phyloP scores from a whole-genome alignment of 2,329 filamentous ascomycete species.

The Calycina herbarum region DNA sequence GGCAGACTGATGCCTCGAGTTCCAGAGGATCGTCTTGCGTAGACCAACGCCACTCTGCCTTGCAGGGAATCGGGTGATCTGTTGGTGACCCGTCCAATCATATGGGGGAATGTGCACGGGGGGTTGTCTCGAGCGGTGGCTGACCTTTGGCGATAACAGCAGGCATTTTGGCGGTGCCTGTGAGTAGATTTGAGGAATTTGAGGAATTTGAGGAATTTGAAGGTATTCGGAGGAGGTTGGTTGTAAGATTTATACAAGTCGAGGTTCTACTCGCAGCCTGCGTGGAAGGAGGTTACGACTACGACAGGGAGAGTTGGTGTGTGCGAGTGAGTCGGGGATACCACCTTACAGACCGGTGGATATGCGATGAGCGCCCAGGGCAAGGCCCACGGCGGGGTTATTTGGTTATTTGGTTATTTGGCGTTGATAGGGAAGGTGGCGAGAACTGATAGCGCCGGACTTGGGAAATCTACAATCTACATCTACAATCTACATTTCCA shows the following conservation, averaged over 20 bases:
- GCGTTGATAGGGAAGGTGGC: too few species aligned
- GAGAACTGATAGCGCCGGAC: too few species aligned
- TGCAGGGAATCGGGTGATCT: conserved; percentile 19
- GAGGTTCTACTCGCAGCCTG: neutral
- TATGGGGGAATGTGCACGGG: conserved; percentile 10
- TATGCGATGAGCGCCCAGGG: too few species aligned
- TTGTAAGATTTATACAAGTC: neutral
- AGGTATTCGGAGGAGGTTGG: neutral
- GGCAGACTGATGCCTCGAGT: conserved; percentile 14
- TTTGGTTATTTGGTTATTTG: too few species aligned
- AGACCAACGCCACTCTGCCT: conserved; percentile 17
- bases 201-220: neutral
- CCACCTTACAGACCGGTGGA: too few species aligned
- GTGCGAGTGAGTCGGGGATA: too few species aligned
- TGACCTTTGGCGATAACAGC: conserved; percentile 35
- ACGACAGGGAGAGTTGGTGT: neutral
- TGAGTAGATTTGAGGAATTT: neutral
- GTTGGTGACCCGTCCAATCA: conserved; percentile 19
- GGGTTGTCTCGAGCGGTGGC: conserved; percentile 13
- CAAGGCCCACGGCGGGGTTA: too few species aligned
- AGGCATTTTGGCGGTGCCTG: conserved; percentile 29
- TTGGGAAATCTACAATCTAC: too few species aligned
- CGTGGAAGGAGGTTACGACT: neutral
- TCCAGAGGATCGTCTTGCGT: conserved; percentile 12
- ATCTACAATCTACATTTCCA: too few species aligned